Conservation (phyloP, 306 rosid species). For the Spatholobus suberectus region DNA sequence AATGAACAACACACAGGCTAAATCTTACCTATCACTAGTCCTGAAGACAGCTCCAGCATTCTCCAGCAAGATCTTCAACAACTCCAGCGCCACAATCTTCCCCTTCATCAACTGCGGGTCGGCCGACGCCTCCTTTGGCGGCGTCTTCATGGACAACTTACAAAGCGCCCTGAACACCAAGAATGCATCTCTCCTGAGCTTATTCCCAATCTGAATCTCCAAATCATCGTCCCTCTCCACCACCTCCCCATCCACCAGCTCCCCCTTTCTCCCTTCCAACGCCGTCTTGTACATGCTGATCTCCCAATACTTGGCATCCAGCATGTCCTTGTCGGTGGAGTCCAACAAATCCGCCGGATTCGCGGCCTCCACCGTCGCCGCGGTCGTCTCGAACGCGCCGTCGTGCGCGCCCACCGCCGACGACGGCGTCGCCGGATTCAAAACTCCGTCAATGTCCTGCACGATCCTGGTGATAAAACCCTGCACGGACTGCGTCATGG, state of each 20-base stretch:
- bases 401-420: slow-evolving; percentile 72
- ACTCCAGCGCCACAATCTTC: slow-evolving; percentile 94
- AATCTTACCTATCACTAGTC: slow-evolving; percentile 92
- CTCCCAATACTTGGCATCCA: slow-evolving; percentile 99
- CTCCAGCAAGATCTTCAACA: slow-evolving; percentile 96
- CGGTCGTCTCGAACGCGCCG: slow-evolving; percentile 93
- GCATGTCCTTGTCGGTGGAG: slow-evolving; percentile 96
- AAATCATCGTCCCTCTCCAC: slow-evolving; percentile 93
- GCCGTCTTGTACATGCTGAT: slow-evolving; percentile 99
- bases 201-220: slow-evolving; percentile 99
- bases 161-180: slow-evolving; percentile 98
- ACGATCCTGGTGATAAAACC: slow-evolving; percentile 92
- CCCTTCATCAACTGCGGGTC: slow-evolving; percentile 98
- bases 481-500: slow-evolving; percentile 91
- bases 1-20: background rate
- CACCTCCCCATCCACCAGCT: slow-evolving; percentile 86
- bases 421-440: slow-evolving; percentile 69
- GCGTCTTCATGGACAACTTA: slow-evolving; percentile 97
- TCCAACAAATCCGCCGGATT: slow-evolving; percentile 97
- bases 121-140: slow-evolving; percentile 86
- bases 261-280: slow-evolving; percentile 93
- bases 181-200: slow-evolving; percentile 94
- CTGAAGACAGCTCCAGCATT: slow-evolving; percentile 99
- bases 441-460: slow-evolving; percentile 95
- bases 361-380: slow-evolving; percentile 73